phyloP scores from a whole-genome alignment of 1,284 basidiomycete genomes.

The Cutaneotrichosporon dermatis region DNA sequence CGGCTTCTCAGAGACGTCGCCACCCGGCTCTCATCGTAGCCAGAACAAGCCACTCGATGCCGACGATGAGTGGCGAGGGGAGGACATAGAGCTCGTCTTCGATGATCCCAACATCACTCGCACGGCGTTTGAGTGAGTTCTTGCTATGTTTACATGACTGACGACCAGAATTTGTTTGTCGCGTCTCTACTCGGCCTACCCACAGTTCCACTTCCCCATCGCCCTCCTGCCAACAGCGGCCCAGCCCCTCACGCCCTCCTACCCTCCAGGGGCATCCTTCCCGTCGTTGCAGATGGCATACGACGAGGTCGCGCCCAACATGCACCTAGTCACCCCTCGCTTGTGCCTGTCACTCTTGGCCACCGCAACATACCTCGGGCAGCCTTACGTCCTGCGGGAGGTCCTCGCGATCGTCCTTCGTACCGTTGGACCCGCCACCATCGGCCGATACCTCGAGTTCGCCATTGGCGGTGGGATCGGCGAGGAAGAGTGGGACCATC shows the following conservation, averaged over 20 bases:
- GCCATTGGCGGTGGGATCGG: constrained; percentile 71
- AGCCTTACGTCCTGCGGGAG: constrained; percentile 70
- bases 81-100: constrained; percentile 64
- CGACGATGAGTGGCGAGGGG: constrained; percentile 32
- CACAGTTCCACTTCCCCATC: constrained; percentile 63
- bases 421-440: constrained; percentile 74
- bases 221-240: constrained; percentile 61
- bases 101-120: constrained; percentile 82
- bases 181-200: constrained; percentile 78
- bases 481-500: constrained; percentile 48
- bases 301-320: constrained; percentile 44
- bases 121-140: constrained; percentile 56
- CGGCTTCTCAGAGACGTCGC: constrained; percentile 60
- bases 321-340: constrained; percentile 71
- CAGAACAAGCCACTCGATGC: constrained; percentile 15
- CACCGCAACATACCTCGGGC: constrained; percentile 78
- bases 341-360: constrained; percentile 82
- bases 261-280: constrained; percentile 53
- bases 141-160: not conserved
- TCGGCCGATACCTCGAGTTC: constrained; percentile 73
- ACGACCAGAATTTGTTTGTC: constrained; percentile 69
- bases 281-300: constrained; percentile 63
- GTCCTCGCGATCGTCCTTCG: constrained; percentile 66
- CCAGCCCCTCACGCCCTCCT: constrained; percentile 66
- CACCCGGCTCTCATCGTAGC: constrained; percentile 12